Percentiles rank a stretch among this genome's conserved stretches.
Evolutionary conservation across 2,329 filamentous ascomycete species (phyloP).

Genomic region (Cryphonectria carpinicola): DNA sequence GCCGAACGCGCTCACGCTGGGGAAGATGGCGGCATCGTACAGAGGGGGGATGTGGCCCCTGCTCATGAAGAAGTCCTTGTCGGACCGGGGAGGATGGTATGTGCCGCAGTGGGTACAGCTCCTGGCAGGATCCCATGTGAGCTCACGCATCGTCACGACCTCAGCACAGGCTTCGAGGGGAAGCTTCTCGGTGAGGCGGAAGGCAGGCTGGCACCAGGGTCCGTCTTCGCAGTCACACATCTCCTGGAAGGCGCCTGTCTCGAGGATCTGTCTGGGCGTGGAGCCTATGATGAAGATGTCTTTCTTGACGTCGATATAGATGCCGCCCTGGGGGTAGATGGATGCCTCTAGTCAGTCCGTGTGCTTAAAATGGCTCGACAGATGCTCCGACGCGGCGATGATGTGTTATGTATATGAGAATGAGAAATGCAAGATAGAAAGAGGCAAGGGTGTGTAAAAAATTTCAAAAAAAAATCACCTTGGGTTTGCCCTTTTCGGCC

Average conservation of each 20-base stretch:
- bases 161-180: background rate
- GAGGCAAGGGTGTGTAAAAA: background rate
- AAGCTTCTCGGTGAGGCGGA: slow-evolving; percentile 11
- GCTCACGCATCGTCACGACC: slow-evolving; percentile 14
- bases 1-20: background rate
- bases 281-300: slow-evolving; percentile 18
- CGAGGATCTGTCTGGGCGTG: slow-evolving; percentile 1
- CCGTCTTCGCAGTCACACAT: background rate
- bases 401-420: background rate
- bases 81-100: background rate
- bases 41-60: background rate
- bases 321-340: slow-evolving; percentile 3
- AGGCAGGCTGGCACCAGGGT: slow-evolving; percentile 6
- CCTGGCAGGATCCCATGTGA: slow-evolving; percentile 15
- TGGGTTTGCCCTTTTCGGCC: background rate
- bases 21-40: background rate
- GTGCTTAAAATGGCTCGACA: background rate
- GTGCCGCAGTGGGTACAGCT: slow-evolving; percentile 6
- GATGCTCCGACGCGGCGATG: background rate
- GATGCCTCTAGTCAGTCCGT: background rate
- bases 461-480: background rate
- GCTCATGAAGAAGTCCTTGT: background rate
- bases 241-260: background rate
- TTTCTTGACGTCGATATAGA: slow-evolving; percentile 14
- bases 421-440: background rate